A percentile compares a stretch with the other conserved stretches of the same genome.
These are phyloP conservation scores for Lathyrus tuberosus DNA, from an alignment of 306 rosid species.

Conservation along the genomic window DNA sequence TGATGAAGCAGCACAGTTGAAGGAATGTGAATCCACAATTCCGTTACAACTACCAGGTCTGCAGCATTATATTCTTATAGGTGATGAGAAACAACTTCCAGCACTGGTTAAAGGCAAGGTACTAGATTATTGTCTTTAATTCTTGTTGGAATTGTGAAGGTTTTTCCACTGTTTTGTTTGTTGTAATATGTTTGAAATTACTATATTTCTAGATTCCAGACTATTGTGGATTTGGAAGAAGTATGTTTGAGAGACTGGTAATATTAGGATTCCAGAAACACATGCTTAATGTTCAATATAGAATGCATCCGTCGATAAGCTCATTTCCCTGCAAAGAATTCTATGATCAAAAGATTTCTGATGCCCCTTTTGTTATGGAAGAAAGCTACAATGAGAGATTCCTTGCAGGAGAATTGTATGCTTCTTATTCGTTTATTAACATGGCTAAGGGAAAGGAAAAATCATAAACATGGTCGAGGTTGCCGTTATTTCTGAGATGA, in stretches of 20 bases:
- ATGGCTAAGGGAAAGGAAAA: slow-evolving; percentile 50
- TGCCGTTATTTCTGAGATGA: slow-evolving; percentile 49
- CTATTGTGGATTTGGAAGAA: slow-evolving; percentile 48
- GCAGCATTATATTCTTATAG: slow-evolving; percentile 44
- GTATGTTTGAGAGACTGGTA: slow-evolving; percentile 50
- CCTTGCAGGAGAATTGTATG: slow-evolving; percentile 36
- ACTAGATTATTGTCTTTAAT: not conserved
- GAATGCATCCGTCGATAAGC: slow-evolving; percentile 60
- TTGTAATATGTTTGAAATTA: not conserved
- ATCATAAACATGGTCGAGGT: slow-evolving; percentile 53
- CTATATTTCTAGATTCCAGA: slow-evolving; percentile 37
- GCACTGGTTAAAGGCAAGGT: slow-evolving; percentile 68
- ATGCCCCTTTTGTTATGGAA: slow-evolving; percentile 40
- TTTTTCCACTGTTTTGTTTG: not conserved
- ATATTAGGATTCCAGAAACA: slow-evolving; percentile 37
- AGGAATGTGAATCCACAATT: slow-evolving; percentile 60
- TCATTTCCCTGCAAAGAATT: slow-evolving; percentile 49
- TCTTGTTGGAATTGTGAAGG: not conserved
- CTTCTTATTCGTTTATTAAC: slow-evolving; percentile 45
- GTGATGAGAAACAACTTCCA: slow-evolving; percentile 64
- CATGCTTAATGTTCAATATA: slow-evolving; percentile 47
- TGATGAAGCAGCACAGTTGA: slow-evolving; percentile 63
- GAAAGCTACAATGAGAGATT: slow-evolving; percentile 27
- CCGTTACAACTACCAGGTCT: slow-evolving; percentile 52
- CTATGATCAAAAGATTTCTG: slow-evolving; percentile 37